phyloP scores from a whole-genome alignment of 768 basidiomycete genomes.

The Russula sp. region DNA sequence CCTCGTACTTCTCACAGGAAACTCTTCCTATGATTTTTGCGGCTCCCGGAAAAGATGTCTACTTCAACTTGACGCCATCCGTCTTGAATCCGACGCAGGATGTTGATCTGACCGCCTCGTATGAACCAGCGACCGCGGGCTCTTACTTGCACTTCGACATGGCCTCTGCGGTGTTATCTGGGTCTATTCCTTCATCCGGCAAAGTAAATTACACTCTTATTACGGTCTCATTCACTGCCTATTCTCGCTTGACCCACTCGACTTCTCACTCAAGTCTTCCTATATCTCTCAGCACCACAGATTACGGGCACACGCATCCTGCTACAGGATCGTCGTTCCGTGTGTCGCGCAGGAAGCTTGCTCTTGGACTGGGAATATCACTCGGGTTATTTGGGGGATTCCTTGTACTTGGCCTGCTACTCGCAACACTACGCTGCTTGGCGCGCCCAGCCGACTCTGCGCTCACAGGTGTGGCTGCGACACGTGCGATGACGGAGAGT shows the following conservation, averaged over 20 bases:
- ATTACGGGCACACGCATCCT: constrained; percentile 33
- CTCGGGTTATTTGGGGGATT: constrained; percentile 59
- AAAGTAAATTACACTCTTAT: constrained; percentile 31
- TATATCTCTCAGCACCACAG: constrained; percentile 38
- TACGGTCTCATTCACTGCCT: constrained; percentile 57
- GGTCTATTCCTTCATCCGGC: constrained; percentile 37
- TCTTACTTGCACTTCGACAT: constrained; percentile 50
- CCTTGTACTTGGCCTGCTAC: constrained; percentile 43
- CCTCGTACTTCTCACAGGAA: constrained; percentile 62
- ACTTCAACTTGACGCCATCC: constrained; percentile 48
- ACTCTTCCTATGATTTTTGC: constrained; percentile 50
- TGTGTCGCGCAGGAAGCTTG: constrained; percentile 40
- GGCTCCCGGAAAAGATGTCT: constrained; percentile 42
- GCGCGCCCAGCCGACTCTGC: constrained; percentile 55
- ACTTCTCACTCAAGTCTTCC: constrained; percentile 58
- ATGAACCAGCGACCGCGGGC: constrained; percentile 42
- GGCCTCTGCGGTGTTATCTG: constrained; percentile 39
- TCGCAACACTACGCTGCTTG: constrained; percentile 50
- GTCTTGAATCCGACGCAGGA: constrained; percentile 46
- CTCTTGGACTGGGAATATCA: constrained; percentile 52
- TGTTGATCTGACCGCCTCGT: constrained; percentile 47
- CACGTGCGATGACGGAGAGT: constrained; percentile 49
- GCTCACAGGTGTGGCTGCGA: constrained; percentile 51
- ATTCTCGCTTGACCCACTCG: constrained; percentile 56
- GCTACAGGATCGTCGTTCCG: constrained; percentile 32